These are phyloP conservation scores for Fusarium piperis DNA, from an alignment of 2,329 filamentous ascomycete genomes.

Conservation along the genomic window DNA sequence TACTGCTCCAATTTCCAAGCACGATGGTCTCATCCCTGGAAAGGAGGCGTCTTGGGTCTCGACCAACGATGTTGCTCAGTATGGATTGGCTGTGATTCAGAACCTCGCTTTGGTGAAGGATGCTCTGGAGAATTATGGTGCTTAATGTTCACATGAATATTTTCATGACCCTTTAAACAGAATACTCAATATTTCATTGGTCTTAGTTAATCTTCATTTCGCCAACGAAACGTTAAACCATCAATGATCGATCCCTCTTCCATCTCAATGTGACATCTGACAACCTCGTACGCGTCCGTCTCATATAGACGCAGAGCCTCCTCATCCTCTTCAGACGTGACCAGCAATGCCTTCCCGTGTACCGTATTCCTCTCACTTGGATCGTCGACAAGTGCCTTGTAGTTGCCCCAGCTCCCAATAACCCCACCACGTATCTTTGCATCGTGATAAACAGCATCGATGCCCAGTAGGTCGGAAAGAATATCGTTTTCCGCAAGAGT, in stretches of 20 bases:
- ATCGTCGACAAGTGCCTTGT: slow-evolving; percentile 7
- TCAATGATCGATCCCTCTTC: rapidly evolving
- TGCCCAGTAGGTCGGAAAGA: neutral
- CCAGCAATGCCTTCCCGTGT: neutral
- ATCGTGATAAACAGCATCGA: neutral
- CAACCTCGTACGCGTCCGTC: slow-evolving; percentile 1
- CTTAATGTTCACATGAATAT: neutral
- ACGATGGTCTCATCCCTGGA: slow-evolving; percentile 56
- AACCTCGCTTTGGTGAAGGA: slow-evolving; percentile 55
- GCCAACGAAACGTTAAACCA: slow-evolving; percentile 9
- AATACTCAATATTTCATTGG: neutral
- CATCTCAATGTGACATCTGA: slow-evolving; percentile 1
- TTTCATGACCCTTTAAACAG: neutral
- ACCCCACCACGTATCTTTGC: neutral
- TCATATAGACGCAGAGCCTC: slow-evolving; percentile 4
- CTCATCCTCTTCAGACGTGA: neutral
- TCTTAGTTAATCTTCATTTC: neutral
- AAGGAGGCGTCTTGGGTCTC: slow-evolving; percentile 67
- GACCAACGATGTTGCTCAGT: slow-evolving; percentile 66
- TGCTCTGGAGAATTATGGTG: slow-evolving; percentile 17
- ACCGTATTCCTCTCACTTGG: neutral
- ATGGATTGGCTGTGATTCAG: slow-evolving; percentile 66
- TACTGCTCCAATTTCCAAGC: slow-evolving; percentile 53
- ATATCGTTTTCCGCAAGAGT: neutral
- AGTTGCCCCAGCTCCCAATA: neutral